phyloP scores from a whole-genome alignment of 2,329 filamentous ascomycete species.

The Ramularia endophylla region DNA sequence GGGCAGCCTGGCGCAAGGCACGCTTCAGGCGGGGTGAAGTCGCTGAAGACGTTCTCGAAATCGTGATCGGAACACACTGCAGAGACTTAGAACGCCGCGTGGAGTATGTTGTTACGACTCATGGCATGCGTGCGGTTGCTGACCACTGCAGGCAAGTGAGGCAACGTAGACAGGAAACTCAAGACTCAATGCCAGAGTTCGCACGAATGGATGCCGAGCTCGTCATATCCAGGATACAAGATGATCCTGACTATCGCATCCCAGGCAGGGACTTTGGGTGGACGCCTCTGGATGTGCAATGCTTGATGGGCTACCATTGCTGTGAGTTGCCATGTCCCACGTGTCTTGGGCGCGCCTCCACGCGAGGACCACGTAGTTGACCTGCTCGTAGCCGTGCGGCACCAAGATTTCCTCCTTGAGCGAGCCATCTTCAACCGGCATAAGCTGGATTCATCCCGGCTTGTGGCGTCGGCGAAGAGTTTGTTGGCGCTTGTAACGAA shows the following conservation, averaged over 20 bases:
- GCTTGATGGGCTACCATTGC: constrained; percentile 10
- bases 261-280: constrained; percentile 9
- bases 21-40: constrained; percentile 5
- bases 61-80: constrained; percentile 11
- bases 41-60: constrained; percentile 17
- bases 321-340: neutral
- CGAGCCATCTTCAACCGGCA: constrained; percentile 12
- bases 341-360: neutral
- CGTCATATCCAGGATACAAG: constrained; percentile 11
- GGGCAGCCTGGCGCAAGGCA: constrained; percentile 16
- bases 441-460: constrained; percentile 6
- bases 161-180: constrained; percentile 8
- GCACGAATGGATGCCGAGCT: constrained; percentile 11
- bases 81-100: constrained; percentile 11
- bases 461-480: constrained; percentile 11
- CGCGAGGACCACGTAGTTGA: neutral
- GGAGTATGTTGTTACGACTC: neutral
- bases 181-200: constrained; percentile 10
- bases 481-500: constrained; percentile 14
- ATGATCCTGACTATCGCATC: constrained; percentile 8
- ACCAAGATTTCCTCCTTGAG: constrained; percentile 17
- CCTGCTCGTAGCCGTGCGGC: neutral
- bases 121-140: neutral
- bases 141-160: constrained; percentile 6
- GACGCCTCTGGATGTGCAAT: constrained; percentile 13